phyloP scores from a whole-genome alignment of 768 basidiomycete genomes.

The Rhodosporidiobolus sp. region DNA sequence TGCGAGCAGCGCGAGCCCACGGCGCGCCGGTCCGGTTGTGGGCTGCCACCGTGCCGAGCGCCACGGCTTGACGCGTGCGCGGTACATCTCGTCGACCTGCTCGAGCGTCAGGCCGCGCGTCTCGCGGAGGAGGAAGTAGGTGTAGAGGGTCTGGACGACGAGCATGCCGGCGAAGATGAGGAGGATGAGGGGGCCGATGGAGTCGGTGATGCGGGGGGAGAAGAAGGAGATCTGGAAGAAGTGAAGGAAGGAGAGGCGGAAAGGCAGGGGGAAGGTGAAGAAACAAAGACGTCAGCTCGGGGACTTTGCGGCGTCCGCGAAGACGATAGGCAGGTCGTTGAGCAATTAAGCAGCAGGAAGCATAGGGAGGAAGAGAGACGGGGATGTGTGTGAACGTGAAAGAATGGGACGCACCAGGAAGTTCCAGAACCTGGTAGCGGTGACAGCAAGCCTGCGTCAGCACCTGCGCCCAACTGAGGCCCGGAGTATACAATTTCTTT shows the following conservation, averaged over 20 bases:
- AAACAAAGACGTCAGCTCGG: neutral
- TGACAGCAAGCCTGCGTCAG: no score
- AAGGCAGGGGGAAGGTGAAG: no score
- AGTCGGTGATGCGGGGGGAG: neutral
- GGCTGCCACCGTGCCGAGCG: neutral
- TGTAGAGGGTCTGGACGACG: neutral
- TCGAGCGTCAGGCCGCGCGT: slow-evolving; percentile 14
- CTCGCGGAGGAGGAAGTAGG: slow-evolving; percentile 15
- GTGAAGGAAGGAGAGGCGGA: neutral
- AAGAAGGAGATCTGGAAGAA: neutral
- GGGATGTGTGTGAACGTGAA: neutral
- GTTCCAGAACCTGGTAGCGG: no score
- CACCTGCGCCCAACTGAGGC: no score
- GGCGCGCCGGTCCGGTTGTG: neutral
- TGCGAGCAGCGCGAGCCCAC: no score
- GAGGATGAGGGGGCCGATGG: neutral
- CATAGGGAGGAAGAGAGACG: neutral
- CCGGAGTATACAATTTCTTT: no score
- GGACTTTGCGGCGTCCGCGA: no score
- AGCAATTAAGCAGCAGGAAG: no score
- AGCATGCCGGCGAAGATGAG: neutral
- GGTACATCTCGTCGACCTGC: slow-evolving; percentile 14
- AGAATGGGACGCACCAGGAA: neutral
- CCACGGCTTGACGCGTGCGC: neutral
- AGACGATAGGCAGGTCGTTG: no score